A percentile compares a stretch with the other conserved stretches of the same genome.
Conservation (phyloP, 495 filamentous ascomycete genomes). For the Penicillium paradoxum region DNA sequence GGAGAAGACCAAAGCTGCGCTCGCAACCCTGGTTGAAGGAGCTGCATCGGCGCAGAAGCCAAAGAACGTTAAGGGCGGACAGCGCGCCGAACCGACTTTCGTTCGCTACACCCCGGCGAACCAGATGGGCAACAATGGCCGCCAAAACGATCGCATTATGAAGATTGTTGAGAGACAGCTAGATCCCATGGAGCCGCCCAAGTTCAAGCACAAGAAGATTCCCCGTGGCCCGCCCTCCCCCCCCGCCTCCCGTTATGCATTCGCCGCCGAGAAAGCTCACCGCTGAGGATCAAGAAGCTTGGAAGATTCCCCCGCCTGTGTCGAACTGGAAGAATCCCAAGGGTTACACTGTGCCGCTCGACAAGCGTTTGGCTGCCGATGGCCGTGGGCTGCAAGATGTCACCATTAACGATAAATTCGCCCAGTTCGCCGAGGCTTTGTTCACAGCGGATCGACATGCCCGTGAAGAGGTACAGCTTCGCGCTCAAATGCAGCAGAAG, state of each 20-base stretch:
- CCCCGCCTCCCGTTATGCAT: slow-evolving; percentile 92
- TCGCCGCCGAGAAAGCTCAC: slow-evolving; percentile 93
- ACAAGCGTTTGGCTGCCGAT: slow-evolving; percentile 95
- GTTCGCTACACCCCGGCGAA: slow-evolving; percentile 93
- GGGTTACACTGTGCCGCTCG: slow-evolving; percentile 93
- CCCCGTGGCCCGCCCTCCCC: slow-evolving; percentile 88
- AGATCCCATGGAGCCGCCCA: slow-evolving; percentile 97
- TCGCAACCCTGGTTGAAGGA: slow-evolving; percentile 75
- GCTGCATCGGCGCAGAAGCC: slow-evolving; percentile 91
- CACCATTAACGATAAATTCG: slow-evolving; percentile 98
- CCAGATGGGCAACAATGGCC: slow-evolving; percentile 89
- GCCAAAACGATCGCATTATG: slow-evolving; percentile 93
- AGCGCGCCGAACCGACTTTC: slow-evolving; percentile 81
- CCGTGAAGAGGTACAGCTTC: slow-evolving; percentile 88
- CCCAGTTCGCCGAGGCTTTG: slow-evolving; percentile 89
- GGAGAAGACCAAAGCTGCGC: slow-evolving; percentile 81
- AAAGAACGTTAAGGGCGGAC: slow-evolving; percentile 79
- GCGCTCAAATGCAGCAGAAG: slow-evolving; percentile 91
- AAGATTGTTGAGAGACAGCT: slow-evolving; percentile 94
- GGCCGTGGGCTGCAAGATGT: slow-evolving; percentile 90
- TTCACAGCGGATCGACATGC: slow-evolving; percentile 94
- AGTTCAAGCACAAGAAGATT: slow-evolving; percentile 98
- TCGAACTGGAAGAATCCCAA: slow-evolving; percentile 99
- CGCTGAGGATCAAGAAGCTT: slow-evolving; percentile 93
- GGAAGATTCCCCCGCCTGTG: slow-evolving; percentile 91